Percentiles rank a stretch among this genome's conserved stretches.
Evolutionary conservation across 2,329 filamentous ascomycete genomes (phyloP).

Genomic region (Atkinsonella hypoxylon): DNA sequence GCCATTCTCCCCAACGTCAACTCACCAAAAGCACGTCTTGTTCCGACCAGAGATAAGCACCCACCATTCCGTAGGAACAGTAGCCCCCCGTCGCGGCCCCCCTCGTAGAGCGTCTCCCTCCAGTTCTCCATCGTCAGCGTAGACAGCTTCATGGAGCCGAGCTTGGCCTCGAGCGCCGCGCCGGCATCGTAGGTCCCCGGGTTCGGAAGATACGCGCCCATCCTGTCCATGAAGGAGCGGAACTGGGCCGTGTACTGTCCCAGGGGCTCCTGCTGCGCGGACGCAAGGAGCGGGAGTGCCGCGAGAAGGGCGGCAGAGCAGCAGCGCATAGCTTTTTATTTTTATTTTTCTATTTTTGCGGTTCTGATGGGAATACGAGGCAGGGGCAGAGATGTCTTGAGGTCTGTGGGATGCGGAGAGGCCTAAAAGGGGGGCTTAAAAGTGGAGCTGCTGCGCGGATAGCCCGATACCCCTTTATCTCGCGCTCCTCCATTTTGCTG

Average conservation of each 20-base stretch:
- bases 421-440: too few relatives aligned
- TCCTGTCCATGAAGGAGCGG: conserved; percentile 50
- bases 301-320: too few relatives aligned
- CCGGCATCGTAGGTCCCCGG: conserved; percentile 29
- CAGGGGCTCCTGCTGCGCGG: conserved; percentile 38
- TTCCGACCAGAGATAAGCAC: conserved; percentile 64
- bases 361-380: too few relatives aligned
- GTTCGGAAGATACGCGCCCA: conserved; percentile 39
- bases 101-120: conserved; percentile 53
- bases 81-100: conserved; percentile 46
- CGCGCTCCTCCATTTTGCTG: too few relatives aligned
- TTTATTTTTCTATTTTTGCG: too few relatives aligned
- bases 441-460: too few relatives aligned
- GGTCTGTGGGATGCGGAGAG: too few relatives aligned
- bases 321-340: too few relatives aligned
- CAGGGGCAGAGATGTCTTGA: too few relatives aligned
- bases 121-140: conserved; percentile 56
- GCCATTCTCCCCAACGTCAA: too few relatives aligned
- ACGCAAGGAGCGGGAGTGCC: conserved; percentile 43
- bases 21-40: conserved; percentile 59
- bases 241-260: conserved; percentile 51
- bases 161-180: conserved; percentile 29
- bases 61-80: conserved; percentile 64
- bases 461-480: too few relatives aligned
- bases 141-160: conserved; percentile 31